Conservation (phyloP, 2,329 filamentous ascomycete species). For the Phaeosphaeria sp. region DNA sequence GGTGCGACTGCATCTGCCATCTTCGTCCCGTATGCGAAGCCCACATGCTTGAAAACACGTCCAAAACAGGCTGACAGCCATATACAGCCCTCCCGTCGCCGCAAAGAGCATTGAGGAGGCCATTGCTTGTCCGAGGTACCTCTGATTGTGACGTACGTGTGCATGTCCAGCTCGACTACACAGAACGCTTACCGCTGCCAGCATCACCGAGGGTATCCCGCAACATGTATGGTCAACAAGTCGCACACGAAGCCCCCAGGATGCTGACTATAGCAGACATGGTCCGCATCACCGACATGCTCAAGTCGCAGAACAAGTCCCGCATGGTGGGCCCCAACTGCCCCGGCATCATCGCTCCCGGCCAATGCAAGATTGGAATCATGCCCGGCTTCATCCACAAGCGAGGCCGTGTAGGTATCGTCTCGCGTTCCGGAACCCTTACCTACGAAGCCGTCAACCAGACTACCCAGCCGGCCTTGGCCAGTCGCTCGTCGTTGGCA, state of each 20-base stretch:
- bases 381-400: constrained; percentile 99
- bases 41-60: not conserved
- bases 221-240: constrained; percentile 74
- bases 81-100: constrained; percentile 82
- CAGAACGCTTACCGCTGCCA: constrained; percentile 45
- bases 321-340: constrained; percentile 97
- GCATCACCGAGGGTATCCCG: constrained; percentile 95
- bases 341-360: constrained; percentile 92
- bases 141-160: constrained; percentile 79
- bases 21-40: constrained; percentile 80
- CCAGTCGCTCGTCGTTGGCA: constrained; percentile 97
- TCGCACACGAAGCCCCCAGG: not conserved
- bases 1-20: constrained; percentile 91
- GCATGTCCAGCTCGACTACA: constrained; percentile 12
- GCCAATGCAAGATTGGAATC: constrained; percentile 99
- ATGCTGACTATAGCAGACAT: constrained; percentile 70
- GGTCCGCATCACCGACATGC: constrained; percentile 97
- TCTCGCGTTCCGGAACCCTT: constrained; percentile 95
- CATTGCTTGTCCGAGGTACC: constrained; percentile 89
- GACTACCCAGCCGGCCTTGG: constrained; percentile 96
- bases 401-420: constrained; percentile 97
- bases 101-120: constrained; percentile 97
- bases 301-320: constrained; percentile 97
- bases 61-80: not conserved
- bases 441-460: constrained; percentile 99